Conservation (phyloP, 192 early-diverging fungal species). For the Podila horticola region DNA sequence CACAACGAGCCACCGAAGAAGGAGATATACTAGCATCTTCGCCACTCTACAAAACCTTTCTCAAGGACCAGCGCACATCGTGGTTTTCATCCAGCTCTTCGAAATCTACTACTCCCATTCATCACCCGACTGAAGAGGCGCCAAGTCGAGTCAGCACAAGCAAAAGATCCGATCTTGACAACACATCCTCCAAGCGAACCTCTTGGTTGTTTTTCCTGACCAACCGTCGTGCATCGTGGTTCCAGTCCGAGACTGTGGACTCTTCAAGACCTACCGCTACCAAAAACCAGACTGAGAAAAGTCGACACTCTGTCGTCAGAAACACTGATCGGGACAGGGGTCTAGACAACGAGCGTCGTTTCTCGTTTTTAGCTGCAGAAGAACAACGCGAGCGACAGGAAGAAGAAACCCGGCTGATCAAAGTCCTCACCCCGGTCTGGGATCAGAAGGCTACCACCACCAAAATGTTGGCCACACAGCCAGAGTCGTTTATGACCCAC, state of each 20-base stretch:
- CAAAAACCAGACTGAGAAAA: neutral
- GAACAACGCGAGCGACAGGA: neutral
- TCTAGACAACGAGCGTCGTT: neutral
- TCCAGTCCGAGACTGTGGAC: too few relatives aligned
- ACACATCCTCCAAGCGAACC: slow-evolving; percentile 8
- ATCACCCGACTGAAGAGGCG: too few relatives aligned
- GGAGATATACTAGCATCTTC: too few relatives aligned
- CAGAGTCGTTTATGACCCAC: neutral
- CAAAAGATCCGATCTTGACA: too few relatives aligned
- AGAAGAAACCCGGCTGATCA: neutral
- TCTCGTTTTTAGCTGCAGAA: neutral
- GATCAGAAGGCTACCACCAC: neutral
- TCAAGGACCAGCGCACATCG: too few relatives aligned
- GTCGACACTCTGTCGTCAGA: neutral
- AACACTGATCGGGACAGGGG: neutral
- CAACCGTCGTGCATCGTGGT: slow-evolving; percentile 17
- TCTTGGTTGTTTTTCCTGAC: slow-evolving; percentile 29
- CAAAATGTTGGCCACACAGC: slow-evolving; percentile 3
- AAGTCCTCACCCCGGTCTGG: neutral
- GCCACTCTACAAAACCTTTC: too few relatives aligned
- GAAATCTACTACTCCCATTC: too few relatives aligned
- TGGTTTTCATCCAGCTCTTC: too few relatives aligned
- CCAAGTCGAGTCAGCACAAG: too few relatives aligned
- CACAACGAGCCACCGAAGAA: too few relatives aligned
- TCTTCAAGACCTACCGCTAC: too few relatives aligned